Evolutionary conservation across 2,329 filamentous ascomycete genomes (phyloP).

Genomic region (Fusarium lyarnte): DNA sequence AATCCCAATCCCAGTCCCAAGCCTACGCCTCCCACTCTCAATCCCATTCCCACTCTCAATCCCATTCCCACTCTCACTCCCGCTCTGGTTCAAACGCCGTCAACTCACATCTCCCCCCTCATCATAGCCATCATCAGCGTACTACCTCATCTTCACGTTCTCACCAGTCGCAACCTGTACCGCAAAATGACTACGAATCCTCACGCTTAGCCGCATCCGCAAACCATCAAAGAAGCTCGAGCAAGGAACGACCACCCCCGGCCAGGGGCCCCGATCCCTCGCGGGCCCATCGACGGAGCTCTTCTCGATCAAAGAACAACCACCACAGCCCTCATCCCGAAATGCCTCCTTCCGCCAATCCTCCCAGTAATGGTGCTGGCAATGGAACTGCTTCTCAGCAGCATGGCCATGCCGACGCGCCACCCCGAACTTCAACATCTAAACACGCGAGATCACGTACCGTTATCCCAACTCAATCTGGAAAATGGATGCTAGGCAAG

Average conservation of each 20-base stretch:
- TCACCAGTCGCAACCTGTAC: constrained; percentile 55
- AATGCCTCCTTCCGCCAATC: constrained; percentile 61
- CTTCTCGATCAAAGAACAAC: constrained; percentile 58
- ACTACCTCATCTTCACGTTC: constrained; percentile 53
- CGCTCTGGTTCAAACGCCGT: constrained; percentile 41
- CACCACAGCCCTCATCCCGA: constrained; percentile 50
- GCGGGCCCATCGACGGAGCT: constrained; percentile 58
- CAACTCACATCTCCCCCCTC: constrained; percentile 39
- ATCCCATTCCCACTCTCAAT: constrained; percentile 38
- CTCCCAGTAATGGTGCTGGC: constrained; percentile 64
- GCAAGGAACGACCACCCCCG: constrained; percentile 63
- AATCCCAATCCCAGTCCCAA: constrained; percentile 20
- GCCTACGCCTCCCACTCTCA: constrained; percentile 31
- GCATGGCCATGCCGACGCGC: constrained; percentile 51
- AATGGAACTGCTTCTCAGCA: constrained; percentile 60
- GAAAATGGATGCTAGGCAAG: constrained; percentile 95
- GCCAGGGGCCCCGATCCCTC: constrained; percentile 65
- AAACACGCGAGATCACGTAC: constrained; percentile 72
- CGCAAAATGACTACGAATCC: constrained; percentile 78
- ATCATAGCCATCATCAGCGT: constrained; percentile 49
- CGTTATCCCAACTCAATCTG: constrained; percentile 88
- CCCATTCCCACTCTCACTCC: constrained; percentile 40
- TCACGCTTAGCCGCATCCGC: constrained; percentile 68
- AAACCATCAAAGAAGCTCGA: constrained; percentile 69
- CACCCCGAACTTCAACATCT: constrained; percentile 50